Base-by-base conservation (phyloP, 2,329 filamentous ascomycete species). In the Ophiostoma himal-ulmi region DNA sequence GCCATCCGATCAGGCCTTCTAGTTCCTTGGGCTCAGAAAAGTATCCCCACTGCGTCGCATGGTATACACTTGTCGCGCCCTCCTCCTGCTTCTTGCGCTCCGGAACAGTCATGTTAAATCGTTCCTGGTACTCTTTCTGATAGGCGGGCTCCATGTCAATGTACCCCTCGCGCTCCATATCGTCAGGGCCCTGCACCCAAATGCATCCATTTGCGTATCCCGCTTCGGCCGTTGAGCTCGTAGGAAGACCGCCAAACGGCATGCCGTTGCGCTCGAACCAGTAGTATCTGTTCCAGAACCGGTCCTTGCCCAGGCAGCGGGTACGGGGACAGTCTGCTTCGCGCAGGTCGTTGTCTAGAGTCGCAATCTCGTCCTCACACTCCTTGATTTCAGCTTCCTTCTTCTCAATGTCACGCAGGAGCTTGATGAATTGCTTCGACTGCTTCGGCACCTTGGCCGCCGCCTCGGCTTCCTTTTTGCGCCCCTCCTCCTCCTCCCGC, bases 221-320 rank as follows among this genome's bases (percentile, higher is more conserved):
- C 30, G 94, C 93, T 65, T 89, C 84, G 0, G 93, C 91, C 1
- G 94, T 98, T 20, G 94, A 97, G 79, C 93, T 96, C 74, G 86
- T 88, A 0, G 94, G 94, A 70, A 97, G 84, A 5, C 95, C 95
- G 41, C 86, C 93, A 76, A 94, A 97, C 0, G 95, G 95, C 94
- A 98, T 98, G 34, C 94, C 95, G 77, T 98, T 99, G 73, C 94
- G 90, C 80, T 99, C 95, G 78, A 98, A 97, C 94, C 95, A 99
- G 83, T 96, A 98, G 80, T 98, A 99, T 69, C 94, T 88, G 80
- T 99, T 98, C 89, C 94, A 97, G 83, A 97, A 99, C 64, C 95
- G 89, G 80, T 99, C 95, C 78, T 95, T 94, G 72, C 95, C 95
- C 36, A 99, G 84, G 22, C 94, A 89, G 73, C 92, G 89, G 22